A percentile compares a stretch with the other conserved stretches of the same genome.
These are phyloP conservation scores for Auriculariales sp. DNA, from an alignment of 768 basidiomycete genomes.

Conservation along the genomic window DNA sequence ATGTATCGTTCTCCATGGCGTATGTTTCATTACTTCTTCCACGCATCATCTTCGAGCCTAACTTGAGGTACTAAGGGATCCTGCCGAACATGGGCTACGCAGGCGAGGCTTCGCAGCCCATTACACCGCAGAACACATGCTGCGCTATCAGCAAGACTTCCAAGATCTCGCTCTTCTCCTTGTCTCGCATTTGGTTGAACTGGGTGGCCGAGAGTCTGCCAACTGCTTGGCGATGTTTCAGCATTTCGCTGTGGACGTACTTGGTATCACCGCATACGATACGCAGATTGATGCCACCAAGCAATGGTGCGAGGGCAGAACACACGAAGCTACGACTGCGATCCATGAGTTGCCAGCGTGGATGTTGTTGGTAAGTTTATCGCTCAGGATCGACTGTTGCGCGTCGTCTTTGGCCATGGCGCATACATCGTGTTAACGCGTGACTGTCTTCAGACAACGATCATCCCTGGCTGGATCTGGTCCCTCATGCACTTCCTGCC, in stretches of 20 bases:
- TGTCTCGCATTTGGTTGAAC: no score
- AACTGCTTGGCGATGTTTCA: no score
- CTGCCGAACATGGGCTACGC: slow-evolving; percentile 51
- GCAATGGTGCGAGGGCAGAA: slow-evolving; percentile 50
- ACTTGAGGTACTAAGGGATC: slow-evolving; percentile 46
- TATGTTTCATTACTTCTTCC: no score
- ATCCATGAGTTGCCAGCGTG: slow-evolving; percentile 72
- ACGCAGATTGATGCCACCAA: slow-evolving; percentile 54
- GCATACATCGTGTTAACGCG: no score
- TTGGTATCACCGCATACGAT: slow-evolving; percentile 55
- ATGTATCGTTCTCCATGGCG: no score
- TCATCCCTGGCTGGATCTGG: slow-evolving; percentile 58
- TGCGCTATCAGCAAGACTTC: slow-evolving; percentile 58
- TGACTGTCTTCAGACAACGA: slow-evolving; percentile 53
- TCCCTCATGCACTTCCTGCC: slow-evolving; percentile 57
- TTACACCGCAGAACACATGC: slow-evolving; percentile 49
- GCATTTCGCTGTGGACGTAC: no score
- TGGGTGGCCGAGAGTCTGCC: no score
- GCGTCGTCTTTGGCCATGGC: no score
- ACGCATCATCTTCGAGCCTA: no score
- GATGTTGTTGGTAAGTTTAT: slow-evolving; percentile 44
- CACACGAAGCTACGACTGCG: slow-evolving; percentile 56
- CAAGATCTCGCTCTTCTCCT: slow-evolving; percentile 47
- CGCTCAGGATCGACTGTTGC: no score
- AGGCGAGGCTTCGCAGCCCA: slow-evolving; percentile 66